Evolutionary conservation across 306 rosid species (phyloP).

Genomic region (Calophaca sinica): DNA sequence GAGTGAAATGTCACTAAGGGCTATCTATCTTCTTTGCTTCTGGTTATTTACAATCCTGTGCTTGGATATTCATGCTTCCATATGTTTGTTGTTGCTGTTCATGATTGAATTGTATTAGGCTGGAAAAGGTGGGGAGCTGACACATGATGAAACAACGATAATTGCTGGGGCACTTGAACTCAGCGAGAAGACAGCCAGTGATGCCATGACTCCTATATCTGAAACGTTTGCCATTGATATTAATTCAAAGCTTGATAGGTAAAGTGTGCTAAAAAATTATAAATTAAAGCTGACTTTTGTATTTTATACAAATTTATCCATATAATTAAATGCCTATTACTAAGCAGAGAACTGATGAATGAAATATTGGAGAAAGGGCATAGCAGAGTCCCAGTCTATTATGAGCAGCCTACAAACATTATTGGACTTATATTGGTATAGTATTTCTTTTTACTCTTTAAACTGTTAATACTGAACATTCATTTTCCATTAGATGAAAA

Average conservation of each 20-base stretch:
- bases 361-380: conserved; percentile 86
- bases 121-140: conserved; percentile 98
- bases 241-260: conserved; percentile 88
- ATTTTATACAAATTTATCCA: conserved; percentile 19
- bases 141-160: conserved; percentile 97
- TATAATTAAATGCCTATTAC: conserved; percentile 40
- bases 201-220: conserved; percentile 91
- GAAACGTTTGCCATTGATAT: conserved; percentile 86
- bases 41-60: conserved; percentile 22
- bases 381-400: conserved; percentile 95
- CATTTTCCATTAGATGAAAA: conserved; percentile 31
- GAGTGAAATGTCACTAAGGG: conserved; percentile 13
- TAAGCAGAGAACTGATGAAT: conserved; percentile 74
- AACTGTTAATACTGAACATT: conserved; percentile 10
- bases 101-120: conserved; percentile 68
- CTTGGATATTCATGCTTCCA: conserved; percentile 27
- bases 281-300: conserved; percentile 30
- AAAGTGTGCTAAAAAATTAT: conserved; percentile 1
- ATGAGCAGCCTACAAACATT: conserved; percentile 85
- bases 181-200: conserved; percentile 80
- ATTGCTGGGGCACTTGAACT: conserved; percentile 98
- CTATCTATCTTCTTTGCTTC: conserved; percentile 36
- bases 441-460: neutral
- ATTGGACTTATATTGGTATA: conserved; percentile 85
- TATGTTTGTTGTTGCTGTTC: conserved; percentile 32